Evolutionary conservation across 495 filamentous ascomycete genomes (phyloP).

Genomic region (Pseudoneurospora amorphoporcata): DNA sequence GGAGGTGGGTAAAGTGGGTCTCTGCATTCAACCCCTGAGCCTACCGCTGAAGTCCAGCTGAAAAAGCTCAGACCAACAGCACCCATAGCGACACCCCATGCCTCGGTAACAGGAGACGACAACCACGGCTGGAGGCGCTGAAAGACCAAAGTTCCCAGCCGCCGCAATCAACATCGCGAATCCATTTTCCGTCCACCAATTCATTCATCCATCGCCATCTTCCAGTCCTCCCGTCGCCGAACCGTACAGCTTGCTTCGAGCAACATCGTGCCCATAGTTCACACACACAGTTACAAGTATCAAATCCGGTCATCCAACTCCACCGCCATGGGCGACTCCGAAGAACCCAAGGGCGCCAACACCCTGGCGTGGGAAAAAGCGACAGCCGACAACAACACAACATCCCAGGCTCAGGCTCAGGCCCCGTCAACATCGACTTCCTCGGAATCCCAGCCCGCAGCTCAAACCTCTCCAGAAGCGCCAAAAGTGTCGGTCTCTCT

Average conservation of each 20-base stretch:
- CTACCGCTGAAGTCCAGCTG: not conserved
- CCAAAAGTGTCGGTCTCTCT: conserved; percentile 35
- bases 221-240: not conserved
- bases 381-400: conserved; percentile 3
- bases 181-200: not conserved
- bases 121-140: not conserved
- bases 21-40: not conserved
- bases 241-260: not conserved
- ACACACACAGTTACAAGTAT: not conserved
- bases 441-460: not conserved
- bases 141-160: not conserved
- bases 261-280: not conserved
- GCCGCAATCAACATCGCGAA: not conserved
- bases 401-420: conserved; percentile 1
- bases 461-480: conserved; percentile 6
- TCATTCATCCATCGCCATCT: not conserved
- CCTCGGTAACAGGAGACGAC: not conserved
- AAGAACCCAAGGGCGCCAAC: not conserved
- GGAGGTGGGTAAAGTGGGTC: not conserved
- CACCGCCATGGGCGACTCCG: not conserved
- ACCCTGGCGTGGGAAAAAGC: not conserved
- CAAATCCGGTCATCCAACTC: not conserved
- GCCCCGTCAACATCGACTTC: not conserved
- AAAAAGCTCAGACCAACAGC: not conserved
- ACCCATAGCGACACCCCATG: not conserved